Conservation (phyloP, 805 yeast genomes). For the Pichia kluyveri region DNA sequence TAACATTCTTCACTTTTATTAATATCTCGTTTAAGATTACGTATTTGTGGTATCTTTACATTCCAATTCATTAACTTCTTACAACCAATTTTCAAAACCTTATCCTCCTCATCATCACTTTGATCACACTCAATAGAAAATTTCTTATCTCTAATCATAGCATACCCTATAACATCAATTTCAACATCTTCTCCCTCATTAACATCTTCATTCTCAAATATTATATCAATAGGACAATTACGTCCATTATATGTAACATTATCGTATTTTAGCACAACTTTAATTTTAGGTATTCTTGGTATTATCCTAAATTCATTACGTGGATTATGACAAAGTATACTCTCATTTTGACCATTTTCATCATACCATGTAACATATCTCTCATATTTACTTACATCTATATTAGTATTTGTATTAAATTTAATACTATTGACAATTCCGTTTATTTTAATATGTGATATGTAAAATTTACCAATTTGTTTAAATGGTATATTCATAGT, state of each 20-base stretch:
- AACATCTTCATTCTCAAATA: constrained; percentile 21
- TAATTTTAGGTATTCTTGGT: constrained; percentile 32
- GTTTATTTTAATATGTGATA: constrained; percentile 13
- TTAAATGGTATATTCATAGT: background rate
- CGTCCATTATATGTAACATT: constrained; percentile 27
- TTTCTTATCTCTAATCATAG: background rate
- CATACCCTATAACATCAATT: background rate
- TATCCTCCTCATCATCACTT: constrained; percentile 4
- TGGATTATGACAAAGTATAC: constrained; percentile 10
- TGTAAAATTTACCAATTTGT: constrained; percentile 17
- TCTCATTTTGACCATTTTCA: constrained; percentile 6
- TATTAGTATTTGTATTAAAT: constrained; percentile 8
- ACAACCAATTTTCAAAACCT: constrained; percentile 3
- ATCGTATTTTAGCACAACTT: constrained; percentile 16
- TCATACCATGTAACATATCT: constrained; percentile 6
- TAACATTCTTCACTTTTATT: constrained; percentile 6
- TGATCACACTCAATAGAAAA: constrained; percentile 15
- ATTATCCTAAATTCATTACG: constrained; percentile 22
- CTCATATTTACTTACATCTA: background rate
- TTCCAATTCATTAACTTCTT: constrained; percentile 1
- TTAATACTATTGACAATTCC: constrained; percentile 8
- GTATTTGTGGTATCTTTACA: constrained; percentile 14
- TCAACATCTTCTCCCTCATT: constrained; percentile 13
- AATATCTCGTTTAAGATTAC: background rate
- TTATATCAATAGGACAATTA: constrained; percentile 16